Percentiles rank a stretch among this genome's conserved stretches.
These are phyloP conservation scores for Globisporangium acanthophoron DNA, from an alignment of 352 stramenopile species.

Conservation along the genomic window DNA sequence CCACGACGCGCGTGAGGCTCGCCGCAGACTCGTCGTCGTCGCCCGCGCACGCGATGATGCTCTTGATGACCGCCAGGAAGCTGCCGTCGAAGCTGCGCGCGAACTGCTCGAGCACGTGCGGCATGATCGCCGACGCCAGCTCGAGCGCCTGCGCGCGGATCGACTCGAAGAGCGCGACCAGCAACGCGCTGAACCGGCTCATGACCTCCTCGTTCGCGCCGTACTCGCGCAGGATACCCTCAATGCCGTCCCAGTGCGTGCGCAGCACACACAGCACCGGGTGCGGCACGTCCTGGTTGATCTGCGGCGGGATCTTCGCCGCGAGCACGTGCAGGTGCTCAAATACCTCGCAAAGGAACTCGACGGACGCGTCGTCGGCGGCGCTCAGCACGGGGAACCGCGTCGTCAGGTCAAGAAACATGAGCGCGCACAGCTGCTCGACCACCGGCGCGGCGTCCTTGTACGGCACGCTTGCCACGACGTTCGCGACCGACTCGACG, in stretches of 20 bases:
- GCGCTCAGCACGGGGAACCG: constrained; percentile 37
- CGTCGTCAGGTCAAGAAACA: constrained; percentile 56
- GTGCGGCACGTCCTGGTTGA: constrained; percentile 57
- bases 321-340: constrained; percentile 55
- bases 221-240: constrained; percentile 46
- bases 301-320: constrained; percentile 46
- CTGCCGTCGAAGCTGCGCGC: constrained; percentile 46
- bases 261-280: constrained; percentile 51
- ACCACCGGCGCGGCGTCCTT: constrained; percentile 54
- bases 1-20: constrained; percentile 63
- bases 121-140: constrained; percentile 56
- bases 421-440: constrained; percentile 52
- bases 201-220: constrained; percentile 49
- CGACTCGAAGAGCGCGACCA: constrained; percentile 55
- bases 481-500: constrained; percentile 63
- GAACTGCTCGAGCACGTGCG: constrained; percentile 57
- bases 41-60: constrained; percentile 53
- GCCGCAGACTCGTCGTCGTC: constrained; percentile 50
- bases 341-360: constrained; percentile 57
- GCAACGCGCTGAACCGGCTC: constrained; percentile 46
- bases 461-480: constrained; percentile 62
- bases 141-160: constrained; percentile 59
- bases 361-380: constrained; percentile 39
- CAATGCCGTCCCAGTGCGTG: constrained; percentile 49
- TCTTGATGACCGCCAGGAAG: constrained; percentile 67